Evolutionary conservation across 179 eudicot genomes (phyloP).

Genomic region (Corrigiola litoralis): DNA sequence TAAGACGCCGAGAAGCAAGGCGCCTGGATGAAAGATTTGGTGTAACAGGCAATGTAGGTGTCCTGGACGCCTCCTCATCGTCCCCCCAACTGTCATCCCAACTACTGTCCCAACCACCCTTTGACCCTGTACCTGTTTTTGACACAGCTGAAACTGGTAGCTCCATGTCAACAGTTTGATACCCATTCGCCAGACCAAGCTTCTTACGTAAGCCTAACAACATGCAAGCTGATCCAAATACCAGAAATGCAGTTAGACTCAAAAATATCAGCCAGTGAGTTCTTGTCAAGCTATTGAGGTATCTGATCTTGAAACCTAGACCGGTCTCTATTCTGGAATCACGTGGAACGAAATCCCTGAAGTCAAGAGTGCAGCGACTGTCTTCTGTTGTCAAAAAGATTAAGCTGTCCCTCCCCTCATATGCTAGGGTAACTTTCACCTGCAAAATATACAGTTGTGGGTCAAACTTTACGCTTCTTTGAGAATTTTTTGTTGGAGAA

Average conservation of each 20-base stretch:
- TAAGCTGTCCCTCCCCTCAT: constrained; percentile 35
- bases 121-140: constrained; percentile 22
- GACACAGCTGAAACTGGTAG: constrained; percentile 47
- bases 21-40: constrained; percentile 65
- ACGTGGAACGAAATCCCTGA: constrained; percentile 32
- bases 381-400: constrained; percentile 48
- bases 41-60: constrained; percentile 61
- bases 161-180: constrained; percentile 54
- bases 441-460: constrained; percentile 21
- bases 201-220: constrained; percentile 36
- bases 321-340: constrained; percentile 18
- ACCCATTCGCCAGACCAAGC: constrained; percentile 32
- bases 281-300: constrained; percentile 27
- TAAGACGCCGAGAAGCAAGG: constrained; percentile 58
- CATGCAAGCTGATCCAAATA: constrained; percentile 41
- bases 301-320: constrained; percentile 17
- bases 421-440: constrained; percentile 61
- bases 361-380: constrained; percentile 56
- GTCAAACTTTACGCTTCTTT: background rate
- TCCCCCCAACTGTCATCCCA: constrained; percentile 80
- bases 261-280: constrained; percentile 28
- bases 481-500: no score
- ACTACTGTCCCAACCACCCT: constrained; percentile 57
- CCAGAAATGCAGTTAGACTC: constrained; percentile 29
- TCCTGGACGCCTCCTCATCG: constrained; percentile 67